Conservation (phyloP, 2,329 filamentous ascomycete species). For the Orbilia blumenaviensis region DNA sequence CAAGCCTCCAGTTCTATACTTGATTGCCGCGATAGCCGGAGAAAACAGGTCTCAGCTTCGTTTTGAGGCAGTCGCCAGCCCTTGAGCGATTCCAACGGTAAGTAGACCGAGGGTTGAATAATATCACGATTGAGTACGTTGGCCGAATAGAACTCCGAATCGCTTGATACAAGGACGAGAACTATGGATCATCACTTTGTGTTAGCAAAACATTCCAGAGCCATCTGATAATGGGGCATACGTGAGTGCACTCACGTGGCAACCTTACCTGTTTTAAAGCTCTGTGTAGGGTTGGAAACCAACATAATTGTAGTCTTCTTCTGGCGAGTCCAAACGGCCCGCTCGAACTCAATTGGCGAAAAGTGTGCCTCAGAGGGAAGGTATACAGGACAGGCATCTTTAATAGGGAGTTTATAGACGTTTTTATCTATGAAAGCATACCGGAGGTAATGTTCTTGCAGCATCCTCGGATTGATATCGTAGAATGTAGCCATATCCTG, state of each 20-base stretch:
- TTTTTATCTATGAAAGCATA: background rate
- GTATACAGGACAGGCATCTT: conserved; percentile 13
- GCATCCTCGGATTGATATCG: conserved; percentile 18
- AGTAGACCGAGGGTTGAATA: background rate
- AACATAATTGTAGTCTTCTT: conserved; percentile 9
- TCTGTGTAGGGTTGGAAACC: background rate
- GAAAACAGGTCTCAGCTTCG: conserved; percentile 24
- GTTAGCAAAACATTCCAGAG: background rate
- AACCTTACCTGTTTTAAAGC: conserved; percentile 32
- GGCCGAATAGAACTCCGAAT: background rate
- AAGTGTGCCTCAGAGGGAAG: conserved; percentile 28
- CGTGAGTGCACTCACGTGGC: too few relatives aligned
- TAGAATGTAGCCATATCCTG: conserved; percentile 9
- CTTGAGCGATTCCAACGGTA: background rate
- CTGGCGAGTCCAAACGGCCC: background rate
- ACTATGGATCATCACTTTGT: conserved; percentile 6
- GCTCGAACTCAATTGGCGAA: conserved; percentile 25
- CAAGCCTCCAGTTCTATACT: conserved; percentile 41
- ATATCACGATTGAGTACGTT: conserved; percentile 27
- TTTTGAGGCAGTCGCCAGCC: conserved; percentile 4
- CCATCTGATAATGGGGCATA: background rate
- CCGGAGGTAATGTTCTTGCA: conserved; percentile 6
- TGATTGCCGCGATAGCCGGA: conserved; percentile 6
- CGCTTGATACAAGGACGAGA: background rate
- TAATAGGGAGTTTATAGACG: background rate